Evolutionary conservation across 768 basidiomycete species (phyloP).

Genomic region (Lentinula aciculospora): DNA sequence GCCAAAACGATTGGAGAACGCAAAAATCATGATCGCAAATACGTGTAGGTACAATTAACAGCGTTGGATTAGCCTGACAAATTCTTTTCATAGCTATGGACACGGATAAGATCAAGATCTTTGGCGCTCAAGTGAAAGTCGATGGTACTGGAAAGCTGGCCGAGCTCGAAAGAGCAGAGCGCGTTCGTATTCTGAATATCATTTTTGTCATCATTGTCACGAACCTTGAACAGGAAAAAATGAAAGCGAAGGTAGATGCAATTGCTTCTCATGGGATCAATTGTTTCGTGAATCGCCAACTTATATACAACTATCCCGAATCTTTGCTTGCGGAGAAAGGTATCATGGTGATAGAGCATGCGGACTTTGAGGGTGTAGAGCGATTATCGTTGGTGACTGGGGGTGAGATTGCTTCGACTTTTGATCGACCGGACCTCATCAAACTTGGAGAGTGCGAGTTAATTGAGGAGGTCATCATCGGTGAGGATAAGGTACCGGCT

Average conservation of each 20-base stretch:
- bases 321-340: constrained; percentile 91
- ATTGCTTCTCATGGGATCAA: constrained; percentile 93
- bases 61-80: not conserved
- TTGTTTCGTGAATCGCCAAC: constrained; percentile 94
- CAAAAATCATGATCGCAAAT: constrained; percentile 94
- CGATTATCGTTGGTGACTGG: constrained; percentile 93
- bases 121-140: constrained; percentile 93
- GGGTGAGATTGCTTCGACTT: constrained; percentile 95
- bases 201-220: not conserved
- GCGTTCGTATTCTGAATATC: constrained; percentile 36
- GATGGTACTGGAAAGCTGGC: constrained; percentile 96
- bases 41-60: constrained; percentile 63
- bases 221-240: constrained; percentile 75
- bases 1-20: constrained; percentile 91
- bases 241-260: constrained; percentile 95
- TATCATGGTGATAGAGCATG: constrained; percentile 95
- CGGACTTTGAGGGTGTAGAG: constrained; percentile 98
- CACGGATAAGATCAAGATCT: constrained; percentile 99
- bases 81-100: constrained; percentile 75
- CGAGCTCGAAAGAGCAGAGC: constrained; percentile 94
- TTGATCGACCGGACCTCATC: constrained; percentile 83
- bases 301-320: constrained; percentile 99
- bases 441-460: constrained; percentile 90
- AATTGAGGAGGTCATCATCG: constrained; percentile 99
- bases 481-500: constrained; percentile 89